Percentiles rank a stretch among this genome's conserved stretches.
phyloP scores from a whole-genome alignment of 1,139 yeast species.

The Suhomyces maxii region DNA sequence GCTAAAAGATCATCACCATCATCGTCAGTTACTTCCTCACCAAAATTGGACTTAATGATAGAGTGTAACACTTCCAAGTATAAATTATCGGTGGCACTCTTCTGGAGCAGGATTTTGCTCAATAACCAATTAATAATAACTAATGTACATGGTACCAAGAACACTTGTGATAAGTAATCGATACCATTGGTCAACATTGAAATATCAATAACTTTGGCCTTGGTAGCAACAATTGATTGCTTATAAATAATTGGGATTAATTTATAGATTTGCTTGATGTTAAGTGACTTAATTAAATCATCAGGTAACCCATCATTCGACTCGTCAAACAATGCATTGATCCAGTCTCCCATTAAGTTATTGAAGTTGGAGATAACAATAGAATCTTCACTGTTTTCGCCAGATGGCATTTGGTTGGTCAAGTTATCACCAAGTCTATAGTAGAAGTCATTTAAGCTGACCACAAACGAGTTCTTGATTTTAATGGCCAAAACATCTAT shows the following conservation, averaged over 20 bases:
- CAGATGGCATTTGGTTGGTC: conserved; percentile 19
- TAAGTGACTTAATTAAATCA: conserved; percentile 66
- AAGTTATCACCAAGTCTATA: conserved; percentile 35
- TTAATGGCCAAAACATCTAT: conserved; percentile 31
- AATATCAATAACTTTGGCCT: conserved; percentile 47
- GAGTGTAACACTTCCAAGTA: conserved; percentile 23
- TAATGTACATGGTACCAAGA: conserved; percentile 41
- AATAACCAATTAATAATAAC: conserved; percentile 37
- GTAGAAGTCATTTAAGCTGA: conserved; percentile 36
- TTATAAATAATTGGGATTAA: conserved; percentile 73
- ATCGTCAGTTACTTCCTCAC: conserved; percentile 8
- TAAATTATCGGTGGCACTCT: conserved; percentile 9
- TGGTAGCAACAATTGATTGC: conserved; percentile 67
- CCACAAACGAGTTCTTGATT: conserved; percentile 32
- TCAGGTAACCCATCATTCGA: conserved; percentile 82
- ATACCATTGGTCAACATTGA: conserved; percentile 40
- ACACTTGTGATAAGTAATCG: conserved; percentile 45
- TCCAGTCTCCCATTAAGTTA: conserved; percentile 71
- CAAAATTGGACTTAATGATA: conserved; percentile 25
- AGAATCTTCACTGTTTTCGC: conserved; percentile 23
- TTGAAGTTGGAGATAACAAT: conserved; percentile 39
- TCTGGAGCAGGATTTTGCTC: conserved; percentile 12
- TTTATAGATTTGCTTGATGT: conserved; percentile 66
- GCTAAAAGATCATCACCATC: conserved; percentile 12
- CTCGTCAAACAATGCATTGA: conserved; percentile 71